These are phyloP conservation scores for Babesia divergens DNA, from an alignment of 169 alveolate genomes.

Conservation along the genomic window DNA sequence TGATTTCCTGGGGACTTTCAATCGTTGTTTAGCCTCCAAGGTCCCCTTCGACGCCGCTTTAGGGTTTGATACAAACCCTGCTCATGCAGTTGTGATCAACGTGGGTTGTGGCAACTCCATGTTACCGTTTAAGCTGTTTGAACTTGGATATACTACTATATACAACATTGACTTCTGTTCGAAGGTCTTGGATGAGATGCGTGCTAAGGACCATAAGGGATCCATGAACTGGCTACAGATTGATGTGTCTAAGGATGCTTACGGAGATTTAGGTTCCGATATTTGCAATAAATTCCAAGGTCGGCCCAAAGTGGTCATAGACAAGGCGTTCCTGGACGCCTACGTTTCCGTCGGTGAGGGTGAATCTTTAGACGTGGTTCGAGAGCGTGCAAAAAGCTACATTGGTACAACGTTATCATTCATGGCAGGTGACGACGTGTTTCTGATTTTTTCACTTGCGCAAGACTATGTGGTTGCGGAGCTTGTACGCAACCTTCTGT, in stretches of 20 bases:
- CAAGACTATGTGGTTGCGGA: constrained; percentile 71
- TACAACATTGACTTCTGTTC: constrained; percentile 69
- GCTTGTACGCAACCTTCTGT: constrained; percentile 65
- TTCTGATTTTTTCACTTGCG: constrained; percentile 65
- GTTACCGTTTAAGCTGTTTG: constrained; percentile 59
- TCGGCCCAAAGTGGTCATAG: constrained; percentile 66
- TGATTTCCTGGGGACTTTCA: constrained; percentile 48
- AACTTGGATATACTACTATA: constrained; percentile 58
- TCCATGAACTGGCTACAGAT: constrained; percentile 55
- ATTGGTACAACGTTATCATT: constrained; percentile 53
- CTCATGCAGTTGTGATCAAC: constrained; percentile 58
- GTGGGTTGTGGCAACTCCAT: constrained; percentile 74
- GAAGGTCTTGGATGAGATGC: constrained; percentile 68
- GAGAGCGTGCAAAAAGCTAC: constrained; percentile 65
- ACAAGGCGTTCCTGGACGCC: constrained; percentile 78
- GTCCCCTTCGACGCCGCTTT: constrained; percentile 1
- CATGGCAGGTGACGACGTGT: constrained; percentile 64
- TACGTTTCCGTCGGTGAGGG: constrained; percentile 66
- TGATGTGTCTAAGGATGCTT: constrained; percentile 58
- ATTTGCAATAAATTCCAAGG: constrained; percentile 28
- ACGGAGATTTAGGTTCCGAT: constrained; percentile 25
- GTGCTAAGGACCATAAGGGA: constrained; percentile 14
- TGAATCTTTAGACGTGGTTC: constrained; percentile 61
- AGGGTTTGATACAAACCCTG: constrained; percentile 15
- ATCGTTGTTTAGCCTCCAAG: constrained; percentile 16